Percentiles rank a stretch among this genome's conserved stretches.
Evolutionary conservation across 306 rosid genomes (phyloP).

Genomic region (Cercis canadensis): DNA sequence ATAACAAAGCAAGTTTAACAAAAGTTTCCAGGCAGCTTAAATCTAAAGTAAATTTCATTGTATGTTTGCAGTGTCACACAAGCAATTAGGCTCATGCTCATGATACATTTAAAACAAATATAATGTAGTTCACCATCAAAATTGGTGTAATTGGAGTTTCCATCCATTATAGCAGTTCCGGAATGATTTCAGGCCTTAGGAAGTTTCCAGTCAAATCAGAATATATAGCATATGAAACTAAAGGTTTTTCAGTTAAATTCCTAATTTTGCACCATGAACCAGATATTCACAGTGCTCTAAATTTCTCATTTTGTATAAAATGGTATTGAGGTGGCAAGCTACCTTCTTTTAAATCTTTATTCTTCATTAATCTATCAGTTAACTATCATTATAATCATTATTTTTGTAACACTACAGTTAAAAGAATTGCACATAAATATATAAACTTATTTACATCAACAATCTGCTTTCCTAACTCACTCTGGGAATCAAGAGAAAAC

Average conservation of each 20-base stretch:
- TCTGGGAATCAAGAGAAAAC: neutral
- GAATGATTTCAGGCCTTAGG: neutral
- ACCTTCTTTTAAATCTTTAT: too few species aligned
- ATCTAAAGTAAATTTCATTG: neutral
- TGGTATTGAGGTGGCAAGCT: too few species aligned
- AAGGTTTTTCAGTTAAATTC: neutral
- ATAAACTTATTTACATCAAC: too few species aligned
- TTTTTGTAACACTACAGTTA: too few species aligned
- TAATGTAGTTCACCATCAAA: neutral
- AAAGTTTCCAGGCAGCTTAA: neutral
- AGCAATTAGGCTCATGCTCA: neutral
- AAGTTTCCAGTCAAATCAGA: slow-evolving; percentile 21
- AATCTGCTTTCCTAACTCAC: too few species aligned
- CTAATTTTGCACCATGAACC: too few species aligned
- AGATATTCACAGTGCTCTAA: too few species aligned
- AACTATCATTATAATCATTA: too few species aligned
- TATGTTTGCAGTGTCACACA: neutral
- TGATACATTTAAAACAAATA: slow-evolving; percentile 17
- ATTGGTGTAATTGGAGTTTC: slow-evolving; percentile 1
- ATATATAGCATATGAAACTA: slow-evolving; percentile 24
- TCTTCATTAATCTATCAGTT: too few species aligned
- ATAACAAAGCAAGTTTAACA: slow-evolving; percentile 7
- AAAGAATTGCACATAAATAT: too few species aligned
- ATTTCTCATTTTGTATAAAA: too few species aligned
- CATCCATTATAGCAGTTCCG: neutral